Conservation (phyloP, 2,329 filamentous ascomycete genomes). For the Colletotrichum sp. region DNA sequence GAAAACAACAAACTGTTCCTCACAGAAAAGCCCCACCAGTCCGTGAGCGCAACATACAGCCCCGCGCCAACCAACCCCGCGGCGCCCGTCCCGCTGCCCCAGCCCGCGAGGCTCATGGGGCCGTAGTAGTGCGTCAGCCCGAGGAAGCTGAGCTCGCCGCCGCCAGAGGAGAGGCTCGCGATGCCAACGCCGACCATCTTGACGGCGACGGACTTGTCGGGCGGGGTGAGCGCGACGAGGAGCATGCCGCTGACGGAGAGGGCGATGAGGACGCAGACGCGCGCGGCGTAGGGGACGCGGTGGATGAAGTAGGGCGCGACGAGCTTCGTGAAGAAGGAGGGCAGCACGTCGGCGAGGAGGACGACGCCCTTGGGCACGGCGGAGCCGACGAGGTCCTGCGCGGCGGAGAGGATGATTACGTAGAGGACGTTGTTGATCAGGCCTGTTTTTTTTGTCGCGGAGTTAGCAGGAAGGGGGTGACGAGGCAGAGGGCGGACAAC, state of each 20-base stretch:
- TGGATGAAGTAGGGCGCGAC: conserved; percentile 95
- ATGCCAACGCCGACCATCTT: conserved; percentile 86
- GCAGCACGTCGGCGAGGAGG: conserved; percentile 89
- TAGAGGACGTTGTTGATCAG: conserved; percentile 98
- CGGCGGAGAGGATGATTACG: conserved; percentile 93
- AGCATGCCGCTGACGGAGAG: conserved; percentile 89
- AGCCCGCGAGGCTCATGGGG: conserved; percentile 82
- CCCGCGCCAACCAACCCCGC: conserved; percentile 88
- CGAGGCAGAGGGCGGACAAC: not conserved
- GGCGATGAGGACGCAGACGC: conserved; percentile 75
- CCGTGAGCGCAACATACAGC: conserved; percentile 85
- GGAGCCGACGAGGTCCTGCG: conserved; percentile 91
- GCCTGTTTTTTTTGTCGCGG: conserved; percentile 65
- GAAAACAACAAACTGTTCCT: conserved; percentile 76
- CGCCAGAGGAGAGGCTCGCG: conserved; percentile 84
- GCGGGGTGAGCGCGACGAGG: conserved; percentile 80
- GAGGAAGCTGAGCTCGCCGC: conserved; percentile 89
- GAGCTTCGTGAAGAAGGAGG: conserved; percentile 87
- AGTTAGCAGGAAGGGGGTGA: not conserved
- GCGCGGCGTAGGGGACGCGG: conserved; percentile 77
- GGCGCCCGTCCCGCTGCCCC: conserved; percentile 91
- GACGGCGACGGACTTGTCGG: conserved; percentile 66
- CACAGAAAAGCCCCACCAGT: conserved; percentile 77
- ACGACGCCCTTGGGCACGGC: conserved; percentile 91
- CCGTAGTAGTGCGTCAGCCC: conserved; percentile 95